These are phyloP conservation scores for Pisolithus thermaeus DNA, from an alignment of 1,284 basidiomycete species.

Conservation along the genomic window DNA sequence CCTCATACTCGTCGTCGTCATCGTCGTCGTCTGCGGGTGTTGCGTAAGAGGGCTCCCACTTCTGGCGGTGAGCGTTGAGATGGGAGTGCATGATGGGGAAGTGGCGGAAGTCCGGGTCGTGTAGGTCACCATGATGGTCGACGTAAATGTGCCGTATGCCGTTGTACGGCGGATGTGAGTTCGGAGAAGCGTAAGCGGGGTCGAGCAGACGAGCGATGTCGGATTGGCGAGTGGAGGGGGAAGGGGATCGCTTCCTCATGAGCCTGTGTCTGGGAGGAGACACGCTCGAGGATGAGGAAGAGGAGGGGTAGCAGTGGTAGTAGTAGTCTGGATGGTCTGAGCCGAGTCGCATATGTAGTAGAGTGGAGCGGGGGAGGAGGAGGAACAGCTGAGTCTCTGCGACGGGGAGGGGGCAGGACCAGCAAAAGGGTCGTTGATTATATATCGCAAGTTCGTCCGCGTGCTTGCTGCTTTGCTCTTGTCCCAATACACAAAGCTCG, in stretches of 20 bases:
- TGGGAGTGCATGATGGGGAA: conserved; percentile 38
- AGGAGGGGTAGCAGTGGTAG: not conserved
- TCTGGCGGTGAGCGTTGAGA: conserved; percentile 15
- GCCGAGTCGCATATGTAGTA: not conserved
- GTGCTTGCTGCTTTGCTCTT: not conserved
- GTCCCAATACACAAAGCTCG: conserved; percentile 21
- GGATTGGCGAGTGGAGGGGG: conserved; percentile 27
- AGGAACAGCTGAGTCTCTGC: not conserved
- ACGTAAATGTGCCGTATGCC: conserved; percentile 41
- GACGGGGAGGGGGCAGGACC: conserved; percentile 4
- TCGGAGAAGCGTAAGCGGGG: conserved; percentile 49
- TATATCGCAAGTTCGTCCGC: conserved; percentile 23
- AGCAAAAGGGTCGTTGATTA: conserved; percentile 13
- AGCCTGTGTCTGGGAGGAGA: conserved; percentile 21
- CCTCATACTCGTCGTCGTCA: conserved; percentile 22
- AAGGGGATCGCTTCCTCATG: conserved; percentile 18
- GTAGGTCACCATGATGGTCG: conserved; percentile 55
- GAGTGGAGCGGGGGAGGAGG: too few species aligned
- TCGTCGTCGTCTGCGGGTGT: conserved; percentile 16
- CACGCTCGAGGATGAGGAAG: conserved; percentile 13
- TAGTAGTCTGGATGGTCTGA: conserved; percentile 13
- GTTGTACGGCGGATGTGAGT: conserved; percentile 19
- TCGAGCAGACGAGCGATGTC: conserved; percentile 61
- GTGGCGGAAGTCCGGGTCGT: conserved; percentile 63
- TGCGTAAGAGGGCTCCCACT: conserved; percentile 17